These are phyloP conservation scores for Starmerella kuoi DNA, from an alignment of 805 yeast species.

Conservation along the genomic window DNA sequence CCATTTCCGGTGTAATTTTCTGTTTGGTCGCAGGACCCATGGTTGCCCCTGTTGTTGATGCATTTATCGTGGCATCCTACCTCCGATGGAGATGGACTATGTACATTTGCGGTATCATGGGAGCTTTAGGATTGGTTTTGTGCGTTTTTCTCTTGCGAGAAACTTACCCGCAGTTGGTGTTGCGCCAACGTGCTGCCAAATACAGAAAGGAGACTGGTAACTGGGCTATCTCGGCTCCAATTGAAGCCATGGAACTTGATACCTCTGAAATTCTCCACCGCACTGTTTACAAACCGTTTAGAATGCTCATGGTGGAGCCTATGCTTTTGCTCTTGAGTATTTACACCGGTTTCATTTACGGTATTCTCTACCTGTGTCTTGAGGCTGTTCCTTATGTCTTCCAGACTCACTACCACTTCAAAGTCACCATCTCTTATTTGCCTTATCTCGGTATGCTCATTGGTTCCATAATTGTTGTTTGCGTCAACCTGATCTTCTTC, in stretches of 20 bases:
- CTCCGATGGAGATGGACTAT: slow-evolving; percentile 48
- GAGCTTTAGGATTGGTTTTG: slow-evolving; percentile 27
- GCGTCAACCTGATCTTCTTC: slow-evolving; percentile 37
- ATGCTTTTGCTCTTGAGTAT: slow-evolving; percentile 54
- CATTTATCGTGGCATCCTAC: slow-evolving; percentile 30
- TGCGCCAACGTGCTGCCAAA: slow-evolving; percentile 51
- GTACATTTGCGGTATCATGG: slow-evolving; percentile 33
- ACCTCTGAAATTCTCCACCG: slow-evolving; percentile 49
- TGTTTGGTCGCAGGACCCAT: slow-evolving; percentile 37
- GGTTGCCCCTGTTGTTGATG: slow-evolving; percentile 38
- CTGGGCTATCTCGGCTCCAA: slow-evolving; percentile 77
- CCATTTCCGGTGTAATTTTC: slow-evolving; percentile 39
- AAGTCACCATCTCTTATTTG: slow-evolving; percentile 51
- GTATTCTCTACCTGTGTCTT: slow-evolving; percentile 59
- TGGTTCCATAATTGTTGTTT: slow-evolving; percentile 50
- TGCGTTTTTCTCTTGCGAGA: slow-evolving; percentile 32
- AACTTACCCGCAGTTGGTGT: slow-evolving; percentile 36
- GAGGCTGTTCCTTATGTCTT: slow-evolving; percentile 70
- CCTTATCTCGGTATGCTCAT: slow-evolving; percentile 69
- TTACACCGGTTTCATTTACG: slow-evolving; percentile 69
- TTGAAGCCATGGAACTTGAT: slow-evolving; percentile 52
- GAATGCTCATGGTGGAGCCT: slow-evolving; percentile 59
- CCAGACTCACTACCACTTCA: slow-evolving; percentile 46
- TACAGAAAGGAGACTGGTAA: slow-evolving; percentile 72
- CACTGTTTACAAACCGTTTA: slow-evolving; percentile 55